Percentiles rank a stretch among this genome's conserved stretches.
Conservation (phyloP, 2,329 filamentous ascomycete species). For the Dactylellina cionopaga region DNA sequence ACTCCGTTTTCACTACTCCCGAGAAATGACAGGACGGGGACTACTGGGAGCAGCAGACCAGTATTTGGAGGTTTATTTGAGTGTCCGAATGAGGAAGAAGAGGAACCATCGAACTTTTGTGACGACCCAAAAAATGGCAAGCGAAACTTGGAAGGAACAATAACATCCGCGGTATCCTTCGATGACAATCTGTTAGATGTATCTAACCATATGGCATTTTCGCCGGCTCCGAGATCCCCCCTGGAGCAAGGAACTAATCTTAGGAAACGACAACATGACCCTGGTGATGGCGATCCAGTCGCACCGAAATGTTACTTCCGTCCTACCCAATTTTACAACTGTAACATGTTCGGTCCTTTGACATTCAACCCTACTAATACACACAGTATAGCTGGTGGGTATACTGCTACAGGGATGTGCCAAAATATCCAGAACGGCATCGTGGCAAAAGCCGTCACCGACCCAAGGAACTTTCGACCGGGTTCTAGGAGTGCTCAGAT, state of each 20-base stretch:
- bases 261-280: not conserved
- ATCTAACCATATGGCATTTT: not conserved
- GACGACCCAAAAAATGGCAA: not conserved
- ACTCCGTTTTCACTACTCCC: not conserved
- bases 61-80: slow-evolving; percentile 22
- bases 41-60: not conserved
- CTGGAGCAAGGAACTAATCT: not conserved
- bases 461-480: not conserved
- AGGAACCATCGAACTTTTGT: slow-evolving; percentile 2
- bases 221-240: not conserved
- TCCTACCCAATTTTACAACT: slow-evolving; percentile 28
- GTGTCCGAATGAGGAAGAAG: slow-evolving; percentile 25
- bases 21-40: slow-evolving; percentile 11
- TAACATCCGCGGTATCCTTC: not conserved
- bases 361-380: slow-evolving; percentile 16
- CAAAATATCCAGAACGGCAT: slow-evolving; percentile 25
- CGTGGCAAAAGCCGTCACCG: not conserved
- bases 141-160: not conserved
- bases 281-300: too few species aligned
- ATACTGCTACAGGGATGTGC: slow-evolving; percentile 16
- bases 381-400: not conserved
- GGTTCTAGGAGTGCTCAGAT: not conserved
- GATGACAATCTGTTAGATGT: too few species aligned
- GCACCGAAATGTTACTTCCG: slow-evolving; percentile 10
- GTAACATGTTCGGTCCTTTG: slow-evolving; percentile 24